phyloP scores from a whole-genome alignment of 1,284 basidiomycete genomes.

The Phylloporus gajari region DNA sequence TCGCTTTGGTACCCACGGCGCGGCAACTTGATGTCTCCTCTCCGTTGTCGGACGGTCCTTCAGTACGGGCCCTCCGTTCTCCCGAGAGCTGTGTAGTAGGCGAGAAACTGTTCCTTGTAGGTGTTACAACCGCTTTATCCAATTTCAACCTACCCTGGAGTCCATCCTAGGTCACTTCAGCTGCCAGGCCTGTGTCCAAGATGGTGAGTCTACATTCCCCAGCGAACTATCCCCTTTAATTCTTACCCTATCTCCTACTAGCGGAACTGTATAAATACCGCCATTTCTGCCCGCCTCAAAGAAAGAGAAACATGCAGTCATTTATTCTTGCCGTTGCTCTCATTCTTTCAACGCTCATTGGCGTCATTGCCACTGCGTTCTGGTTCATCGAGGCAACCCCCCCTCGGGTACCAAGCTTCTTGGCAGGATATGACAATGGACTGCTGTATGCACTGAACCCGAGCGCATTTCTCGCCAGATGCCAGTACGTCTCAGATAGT shows the following conservation, averaged over 20 bases:
- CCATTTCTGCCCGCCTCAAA: not conserved
- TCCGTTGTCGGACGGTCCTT: not conserved
- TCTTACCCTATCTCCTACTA: too few species aligned
- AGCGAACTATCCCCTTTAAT: too few species aligned
- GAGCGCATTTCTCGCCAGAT: constrained; percentile 27
- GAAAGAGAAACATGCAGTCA: constrained; percentile 14
- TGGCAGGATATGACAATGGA: constrained; percentile 30
- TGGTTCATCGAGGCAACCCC: not conserved
- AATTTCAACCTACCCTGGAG: too few species aligned
- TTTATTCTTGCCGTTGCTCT: not conserved
- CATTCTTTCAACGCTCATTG: not conserved
- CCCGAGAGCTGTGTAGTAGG: not conserved
- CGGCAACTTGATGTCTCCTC: too few species aligned
- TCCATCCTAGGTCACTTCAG: not conserved
- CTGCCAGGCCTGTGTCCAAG: not conserved
- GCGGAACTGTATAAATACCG: constrained; percentile 22
- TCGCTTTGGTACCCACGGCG: not conserved
- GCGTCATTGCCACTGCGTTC: not conserved
- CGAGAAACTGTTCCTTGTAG: too few species aligned
- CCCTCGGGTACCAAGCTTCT: constrained; percentile 18
- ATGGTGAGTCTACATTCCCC: not conserved
- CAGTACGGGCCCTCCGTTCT: not conserved
- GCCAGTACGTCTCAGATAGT: constrained; percentile 29
- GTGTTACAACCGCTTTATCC: not conserved
- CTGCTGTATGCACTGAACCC: constrained; percentile 31